Evolutionary conservation across 208 protist species (phyloP).

Genomic region (Plasmodiophora brassicae): DNA sequence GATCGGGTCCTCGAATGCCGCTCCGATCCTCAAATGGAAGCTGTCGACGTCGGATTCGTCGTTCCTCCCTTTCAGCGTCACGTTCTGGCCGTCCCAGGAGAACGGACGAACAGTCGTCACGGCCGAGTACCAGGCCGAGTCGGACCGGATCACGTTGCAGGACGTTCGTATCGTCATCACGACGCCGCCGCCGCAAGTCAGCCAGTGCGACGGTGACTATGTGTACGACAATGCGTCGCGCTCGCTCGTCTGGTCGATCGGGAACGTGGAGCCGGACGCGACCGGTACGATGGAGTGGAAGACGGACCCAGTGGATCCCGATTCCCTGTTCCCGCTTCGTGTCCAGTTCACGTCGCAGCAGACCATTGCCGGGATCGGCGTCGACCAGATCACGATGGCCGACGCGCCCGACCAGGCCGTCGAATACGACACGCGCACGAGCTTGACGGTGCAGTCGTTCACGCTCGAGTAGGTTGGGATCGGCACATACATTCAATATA

Average conservation of each 20-base stretch:
- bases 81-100: constrained; percentile 18
- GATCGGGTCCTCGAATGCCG: background rate
- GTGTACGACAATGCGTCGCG: background rate
- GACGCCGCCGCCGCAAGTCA: background rate
- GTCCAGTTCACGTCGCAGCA: background rate
- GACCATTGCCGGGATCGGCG: background rate
- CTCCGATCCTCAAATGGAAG: constrained; percentile 25
- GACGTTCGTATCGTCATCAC: background rate
- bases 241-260: background rate
- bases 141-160: background rate
- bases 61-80: background rate
- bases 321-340: background rate
- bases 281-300: constrained; percentile 7
- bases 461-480: background rate
- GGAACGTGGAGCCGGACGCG: background rate
- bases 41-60: background rate
- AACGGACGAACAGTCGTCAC: constrained; percentile 7
- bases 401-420: background rate
- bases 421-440: background rate
- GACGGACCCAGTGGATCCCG: background rate
- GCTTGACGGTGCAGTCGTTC: background rate
- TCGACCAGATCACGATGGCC: background rate
- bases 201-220: background rate
- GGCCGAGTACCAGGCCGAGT: constrained; percentile 1
- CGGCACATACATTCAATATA: no score